Percentiles rank a stretch among this genome's conserved stretches.
These are phyloP conservation scores for Prunus davidiana DNA, from an alignment of 306 rosid species.

Conservation along the genomic window DNA sequence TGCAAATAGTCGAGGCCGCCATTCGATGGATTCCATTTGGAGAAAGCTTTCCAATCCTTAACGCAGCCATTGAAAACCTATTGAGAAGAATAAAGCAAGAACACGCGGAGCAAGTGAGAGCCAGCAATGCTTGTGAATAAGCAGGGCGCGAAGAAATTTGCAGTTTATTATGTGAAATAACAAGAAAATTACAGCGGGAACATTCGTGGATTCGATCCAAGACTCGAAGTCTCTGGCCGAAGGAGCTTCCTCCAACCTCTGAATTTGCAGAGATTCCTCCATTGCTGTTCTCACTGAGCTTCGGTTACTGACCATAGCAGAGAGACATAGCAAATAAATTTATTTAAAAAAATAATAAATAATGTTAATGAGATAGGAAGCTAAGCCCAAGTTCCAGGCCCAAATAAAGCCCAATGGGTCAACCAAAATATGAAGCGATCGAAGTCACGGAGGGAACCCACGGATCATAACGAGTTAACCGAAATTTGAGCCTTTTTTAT, in stretches of 20 bases:
- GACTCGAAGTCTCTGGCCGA: slow-evolving; percentile 37
- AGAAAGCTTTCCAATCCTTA: slow-evolving; percentile 58
- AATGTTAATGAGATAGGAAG: background rate
- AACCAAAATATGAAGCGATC: background rate
- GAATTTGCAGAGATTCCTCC: slow-evolving; percentile 49
- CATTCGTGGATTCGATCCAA: slow-evolving; percentile 39
- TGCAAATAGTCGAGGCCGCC: slow-evolving; percentile 80
- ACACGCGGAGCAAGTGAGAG: background rate
- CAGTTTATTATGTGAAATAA: background rate
- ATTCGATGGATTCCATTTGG: slow-evolving; percentile 63
- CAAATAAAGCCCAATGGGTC: background rate
- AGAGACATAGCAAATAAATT: background rate
- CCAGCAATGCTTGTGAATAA: background rate
- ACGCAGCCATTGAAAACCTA: slow-evolving; percentile 73
- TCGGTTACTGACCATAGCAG: background rate
- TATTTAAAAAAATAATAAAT: no score
- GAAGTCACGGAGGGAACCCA: background rate
- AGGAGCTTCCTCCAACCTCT: slow-evolving; percentile 46
- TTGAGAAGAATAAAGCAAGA: background rate
- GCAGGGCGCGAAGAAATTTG: background rate
- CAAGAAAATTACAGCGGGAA: slow-evolving; percentile 42
- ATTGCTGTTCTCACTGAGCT: background rate
- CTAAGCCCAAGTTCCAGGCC: background rate
- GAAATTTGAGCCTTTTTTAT: background rate
- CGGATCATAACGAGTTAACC: background rate